Base-by-base conservation (phyloP, 2,329 filamentous ascomycete species). In the Xylariaceae sp. region DNA sequence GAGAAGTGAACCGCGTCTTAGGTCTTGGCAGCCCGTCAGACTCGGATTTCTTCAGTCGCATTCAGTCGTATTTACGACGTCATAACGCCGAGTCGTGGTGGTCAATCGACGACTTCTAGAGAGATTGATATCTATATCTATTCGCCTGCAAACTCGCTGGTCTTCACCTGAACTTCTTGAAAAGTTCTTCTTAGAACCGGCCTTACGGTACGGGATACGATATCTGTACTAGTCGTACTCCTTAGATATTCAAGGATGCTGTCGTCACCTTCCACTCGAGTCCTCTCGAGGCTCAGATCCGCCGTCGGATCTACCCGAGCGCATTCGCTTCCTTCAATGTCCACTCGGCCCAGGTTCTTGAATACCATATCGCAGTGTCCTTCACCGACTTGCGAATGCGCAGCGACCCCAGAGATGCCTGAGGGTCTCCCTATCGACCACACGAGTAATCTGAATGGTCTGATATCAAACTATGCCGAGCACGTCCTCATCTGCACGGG, bases 401-500 rank as follows among this genome's bases (percentile, higher is more conserved):
- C 86, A n/a, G 75, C 82, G 1, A 87, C 80, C 57, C 86, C 89
- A 0, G 65, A 74, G 10, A 80, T 88, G 76, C 87, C 88, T 1
- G 75, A 80, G 6, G 86, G 83, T 2, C 79, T 95, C 13, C 83
- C 87, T 18, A 92, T 97, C 56, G 92, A 97, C 70, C 80, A 82
- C 67, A 80, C 83, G 62, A 83, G 83, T 45, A 79, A 82, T 15
- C 77, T 97, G 49, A 87, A 89, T 70, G 89, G 89, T 10, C 88
- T 88, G 4, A 92, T 96, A 75, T 80, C 88, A 1, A 78, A 81
- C 1, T 96, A 96, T 71, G 80, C 86, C 1, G 88, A 95, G 73
- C 92, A 97, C 67, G 82, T 97, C 2, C 74, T 97, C 8, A 80
- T 97, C 11, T 92, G 88, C 63, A 96, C 92, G 0, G 92, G 90